phyloP scores from a whole-genome alignment of 1,139 yeast genomes.

The Geotrichum siamense region DNA sequence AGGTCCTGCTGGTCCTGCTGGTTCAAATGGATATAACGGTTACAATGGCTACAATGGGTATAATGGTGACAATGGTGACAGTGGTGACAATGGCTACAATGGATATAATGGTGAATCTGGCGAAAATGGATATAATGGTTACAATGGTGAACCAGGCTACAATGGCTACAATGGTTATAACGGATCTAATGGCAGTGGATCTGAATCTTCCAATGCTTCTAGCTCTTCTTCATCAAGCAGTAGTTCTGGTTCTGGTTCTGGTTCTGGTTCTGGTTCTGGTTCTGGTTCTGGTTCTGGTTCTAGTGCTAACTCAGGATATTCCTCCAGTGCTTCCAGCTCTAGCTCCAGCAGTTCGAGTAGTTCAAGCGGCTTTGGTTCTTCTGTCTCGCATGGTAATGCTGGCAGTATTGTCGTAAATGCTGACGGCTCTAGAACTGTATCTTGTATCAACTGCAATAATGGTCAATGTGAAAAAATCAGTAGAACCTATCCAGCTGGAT shows the following conservation, averaged over 20 bases:
- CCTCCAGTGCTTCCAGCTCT: no score
- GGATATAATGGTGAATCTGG: slow-evolving; percentile 1
- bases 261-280: no score
- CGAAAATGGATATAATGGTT: slow-evolving; percentile 3
- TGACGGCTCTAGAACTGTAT: not conserved
- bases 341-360: not conserved
- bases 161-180: not conserved
- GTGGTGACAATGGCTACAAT: not conserved
- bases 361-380: not conserved
- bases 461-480: not conserved
- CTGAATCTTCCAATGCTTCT: not conserved
- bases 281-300: no score
- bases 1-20: slow-evolving; percentile 2
- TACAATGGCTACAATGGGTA: not conserved
- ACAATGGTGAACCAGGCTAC: not conserved
- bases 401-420: not conserved
- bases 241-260: not conserved
- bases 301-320: no score
- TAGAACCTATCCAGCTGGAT: not conserved
- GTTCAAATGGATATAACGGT: not conserved
- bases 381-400: not conserved
- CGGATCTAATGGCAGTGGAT: not conserved
- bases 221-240: not conserved
- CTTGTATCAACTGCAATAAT: not conserved
- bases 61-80: not conserved